Evolutionary conservation across 176 grass and related monocot genomes (phyloP).

Genomic region (Musa beccarii): DNA sequence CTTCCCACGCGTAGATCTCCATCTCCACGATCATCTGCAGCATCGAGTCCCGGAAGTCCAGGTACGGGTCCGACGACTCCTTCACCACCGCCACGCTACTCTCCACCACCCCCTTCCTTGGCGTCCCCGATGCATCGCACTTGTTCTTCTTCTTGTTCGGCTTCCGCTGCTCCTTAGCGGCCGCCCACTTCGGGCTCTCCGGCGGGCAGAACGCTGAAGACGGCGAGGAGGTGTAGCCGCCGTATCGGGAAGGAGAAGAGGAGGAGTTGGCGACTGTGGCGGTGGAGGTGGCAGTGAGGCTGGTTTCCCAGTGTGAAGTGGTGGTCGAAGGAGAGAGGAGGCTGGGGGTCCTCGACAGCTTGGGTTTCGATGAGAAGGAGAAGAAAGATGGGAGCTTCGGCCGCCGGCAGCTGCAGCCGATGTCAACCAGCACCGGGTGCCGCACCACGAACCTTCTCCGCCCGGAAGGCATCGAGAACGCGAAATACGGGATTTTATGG

Average conservation of each 20-base stretch:
- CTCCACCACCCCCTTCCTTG: conserved; percentile 29
- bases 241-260: conserved; percentile 65
- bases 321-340: conserved; percentile 41
- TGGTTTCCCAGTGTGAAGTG: conserved; percentile 39
- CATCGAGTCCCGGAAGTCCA: conserved; percentile 95
- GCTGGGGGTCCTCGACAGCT: conserved; percentile 31
- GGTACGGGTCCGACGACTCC: conserved; percentile 76
- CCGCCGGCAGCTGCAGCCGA: conserved; percentile 80
- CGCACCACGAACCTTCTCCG: conserved; percentile 41
- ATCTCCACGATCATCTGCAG: conserved; percentile 98
- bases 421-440: conserved; percentile 70
- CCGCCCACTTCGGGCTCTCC: conserved; percentile 8
- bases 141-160: conserved; percentile 31
- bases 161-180: neutral
- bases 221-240: conserved; percentile 13
- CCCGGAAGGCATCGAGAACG: neutral
- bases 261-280: conserved; percentile 31
- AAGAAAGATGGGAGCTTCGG: conserved; percentile 49
- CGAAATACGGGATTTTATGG: neutral
- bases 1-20: conserved; percentile 98
- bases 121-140: neutral
- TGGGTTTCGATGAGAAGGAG: conserved; percentile 29
- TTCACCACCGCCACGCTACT: conserved; percentile 79
- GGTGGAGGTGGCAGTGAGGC: conserved; percentile 41
- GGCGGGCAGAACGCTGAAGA: neutral